Conservation (phyloP, 768 basidiomycete species). For the Galerina sulciceps region DNA sequence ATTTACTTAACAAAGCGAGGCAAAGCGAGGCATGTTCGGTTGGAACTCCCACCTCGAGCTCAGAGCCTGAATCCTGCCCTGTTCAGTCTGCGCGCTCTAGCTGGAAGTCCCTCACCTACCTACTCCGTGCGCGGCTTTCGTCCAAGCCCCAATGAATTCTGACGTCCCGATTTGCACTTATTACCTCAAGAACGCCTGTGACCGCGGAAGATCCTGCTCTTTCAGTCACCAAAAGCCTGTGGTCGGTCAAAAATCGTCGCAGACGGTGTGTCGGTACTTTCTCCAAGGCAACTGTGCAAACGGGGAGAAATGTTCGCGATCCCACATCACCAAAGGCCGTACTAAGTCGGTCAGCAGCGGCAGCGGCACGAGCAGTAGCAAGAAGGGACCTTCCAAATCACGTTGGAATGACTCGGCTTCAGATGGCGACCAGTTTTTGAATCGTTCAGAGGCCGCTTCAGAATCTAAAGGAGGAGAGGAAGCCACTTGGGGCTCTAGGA, state of each 20-base stretch:
- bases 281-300: constrained; percentile 25
- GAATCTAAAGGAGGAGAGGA: not conserved
- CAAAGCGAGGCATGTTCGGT: constrained; percentile 12
- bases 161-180: constrained; percentile 9
- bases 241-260: not conserved
- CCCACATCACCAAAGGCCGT: not conserved
- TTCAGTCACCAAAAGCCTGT: constrained; percentile 13
- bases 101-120: constrained; percentile 18
- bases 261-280: constrained; percentile 23
- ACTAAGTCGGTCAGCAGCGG: not conserved
- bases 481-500: not conserved
- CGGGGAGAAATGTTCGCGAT: constrained; percentile 24
- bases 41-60: constrained; percentile 30
- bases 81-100: constrained; percentile 26
- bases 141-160: constrained; percentile 2
- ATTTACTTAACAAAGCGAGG: not conserved
- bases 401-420: not conserved
- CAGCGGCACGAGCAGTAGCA: not conserved
- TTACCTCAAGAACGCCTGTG: constrained; percentile 17
- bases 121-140: not conserved
- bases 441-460: not conserved
- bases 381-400: not conserved
- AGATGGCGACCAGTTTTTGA: not conserved
- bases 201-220: constrained; percentile 15
- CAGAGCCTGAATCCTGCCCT: constrained; percentile 20